Conservation (phyloP, 345 rosid species). For the Pugionium cornutum region DNA sequence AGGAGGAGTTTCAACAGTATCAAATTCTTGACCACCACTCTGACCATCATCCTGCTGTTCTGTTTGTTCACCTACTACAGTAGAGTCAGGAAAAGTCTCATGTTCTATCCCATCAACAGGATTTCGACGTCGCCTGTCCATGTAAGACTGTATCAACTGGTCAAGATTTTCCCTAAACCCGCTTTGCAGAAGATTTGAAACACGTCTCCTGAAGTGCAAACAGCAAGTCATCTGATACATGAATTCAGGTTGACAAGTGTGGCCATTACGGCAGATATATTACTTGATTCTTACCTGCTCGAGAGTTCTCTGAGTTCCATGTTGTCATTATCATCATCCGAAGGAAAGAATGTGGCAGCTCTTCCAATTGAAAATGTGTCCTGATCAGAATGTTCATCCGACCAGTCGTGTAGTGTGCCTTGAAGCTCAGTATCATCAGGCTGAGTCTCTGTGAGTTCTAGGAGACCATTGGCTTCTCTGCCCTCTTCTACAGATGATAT, state of each 20-base stretch:
- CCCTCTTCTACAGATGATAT: conserved; percentile 45
- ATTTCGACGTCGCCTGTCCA: conserved; percentile 76
- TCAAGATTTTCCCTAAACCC: conserved; percentile 88
- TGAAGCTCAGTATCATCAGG: conserved; percentile 49
- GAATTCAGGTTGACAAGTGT: conserved; percentile 18
- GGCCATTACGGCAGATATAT: neutral
- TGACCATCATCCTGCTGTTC: conserved; percentile 58
- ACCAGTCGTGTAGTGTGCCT: conserved; percentile 61
- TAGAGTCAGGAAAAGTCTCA: conserved; percentile 53
- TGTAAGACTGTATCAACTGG: conserved; percentile 78
- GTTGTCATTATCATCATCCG: conserved; percentile 66
- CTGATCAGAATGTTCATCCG: conserved; percentile 53
- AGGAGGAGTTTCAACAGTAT: conserved; percentile 47
- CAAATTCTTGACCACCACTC: conserved; percentile 49
- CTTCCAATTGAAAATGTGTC: conserved; percentile 51
- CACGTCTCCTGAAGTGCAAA: conserved; percentile 73
- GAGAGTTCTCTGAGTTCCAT: conserved; percentile 81
- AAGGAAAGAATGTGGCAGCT: conserved; percentile 51
- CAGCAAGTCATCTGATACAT: conserved; percentile 28
- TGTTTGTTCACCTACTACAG: conserved; percentile 49
- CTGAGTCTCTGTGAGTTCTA: conserved; percentile 47
- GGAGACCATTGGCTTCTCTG: conserved; percentile 41
- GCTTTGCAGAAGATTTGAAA: conserved; percentile 86
- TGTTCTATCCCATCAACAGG: conserved; percentile 68
- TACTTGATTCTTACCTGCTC: conserved; percentile 55